Evolutionary conservation across 106 monocot species (phyloP), one percentile per base, ranked within the genome.

Genomic region (Cymbidium sinense): DNA sequence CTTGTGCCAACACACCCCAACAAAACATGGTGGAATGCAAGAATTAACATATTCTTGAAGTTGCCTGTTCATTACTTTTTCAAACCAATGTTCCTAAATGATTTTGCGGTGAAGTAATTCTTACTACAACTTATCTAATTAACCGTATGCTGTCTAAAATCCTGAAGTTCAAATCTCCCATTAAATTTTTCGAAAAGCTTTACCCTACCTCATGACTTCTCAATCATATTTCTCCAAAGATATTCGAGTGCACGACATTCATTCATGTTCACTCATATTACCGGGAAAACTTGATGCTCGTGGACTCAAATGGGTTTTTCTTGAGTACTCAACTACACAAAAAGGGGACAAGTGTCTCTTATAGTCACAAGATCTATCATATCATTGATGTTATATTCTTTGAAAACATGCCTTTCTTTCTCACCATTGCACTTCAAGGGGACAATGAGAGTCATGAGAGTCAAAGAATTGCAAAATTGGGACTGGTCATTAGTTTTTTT

Each of bases 1-100:
- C 37, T 43, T 77, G 73, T 37, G 52, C 52, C 15, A 12, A 44
- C 4, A 82, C 77, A 29, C 77, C 77, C 11, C 51, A 50, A 2
- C 77, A 82, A 41, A 82, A 82, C 73, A 43, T 82, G 20, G 73
- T 61, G 0, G 62, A 82, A 18, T 39, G 77, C 7, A 82, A 82
- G 35, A 82, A 82, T 61, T 23, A 30, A 73, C 77, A n/a, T n/a
- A n/a, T n/a, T n/a, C n/a, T n/a, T n/a, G n/a, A n/a, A n/a, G n/a
- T n/a, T n/a, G n/a, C n/a, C 77, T 41, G 6, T 82, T 0, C 27
- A 70, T 30, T n/a, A n/a, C n/a, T n/a, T n/a, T n/a, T n/a, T n/a
- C n/a, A n/a, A n/a, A n/a, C n/a, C n/a, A n/a, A n/a, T 70, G 70
- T 70, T 29, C 70, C 70, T 27, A 70, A 70, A 70, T 30, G 33